Base-by-base conservation (phyloP, 2,329 filamentous ascomycete genomes). In the Didymella arachidicola region DNA sequence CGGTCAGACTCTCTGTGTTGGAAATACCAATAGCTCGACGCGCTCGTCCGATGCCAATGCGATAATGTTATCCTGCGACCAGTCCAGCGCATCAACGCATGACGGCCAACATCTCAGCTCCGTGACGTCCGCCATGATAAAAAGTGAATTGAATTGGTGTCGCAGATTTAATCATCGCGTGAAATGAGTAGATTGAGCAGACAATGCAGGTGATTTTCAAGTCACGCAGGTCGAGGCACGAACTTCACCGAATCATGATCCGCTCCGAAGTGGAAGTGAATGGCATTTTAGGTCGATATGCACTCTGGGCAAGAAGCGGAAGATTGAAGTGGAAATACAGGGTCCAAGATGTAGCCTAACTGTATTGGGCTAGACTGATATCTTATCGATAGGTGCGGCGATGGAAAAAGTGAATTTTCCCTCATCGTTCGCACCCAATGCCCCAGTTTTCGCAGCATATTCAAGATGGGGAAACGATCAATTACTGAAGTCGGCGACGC, bases 31-130 rank as follows among this genome's bases (percentile, higher is more conserved):
- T 38, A 87, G 76, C 41, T 85, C 79, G 18, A 87, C 79, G 60
- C 79, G 76, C 65, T 87, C 85, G 50, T 83, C 82, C 11, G 81
- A 81, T 14, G 83, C 83, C 45, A 87, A 72, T 7, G 85, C 86
- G 43, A 88, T 78, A 47, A 84, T 82, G 44, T 84, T 83, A 64
- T 87, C 84, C 38, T 78, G 72, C 7, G 85, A 87, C 85, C 86
- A 88, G 50, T 80, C 78, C n/a, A 88, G 71, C 47, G 82, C 84
- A 64, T 84, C 76, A 26, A 79, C 72, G 58, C 80, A 81, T 3
- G 81, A 81, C 2, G 85, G 84, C 75, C 80, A 84, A 53, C 81
- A 77, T 25, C 64, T 66, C 19, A 77, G 60, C 54, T 72, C 70
- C 30, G 72, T 75, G 41, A 71, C 69, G 43, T 77, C 72, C 29